Base-by-base conservation (phyloP, 345 rosid species). In the Noccaea caerulescens region DNA sequence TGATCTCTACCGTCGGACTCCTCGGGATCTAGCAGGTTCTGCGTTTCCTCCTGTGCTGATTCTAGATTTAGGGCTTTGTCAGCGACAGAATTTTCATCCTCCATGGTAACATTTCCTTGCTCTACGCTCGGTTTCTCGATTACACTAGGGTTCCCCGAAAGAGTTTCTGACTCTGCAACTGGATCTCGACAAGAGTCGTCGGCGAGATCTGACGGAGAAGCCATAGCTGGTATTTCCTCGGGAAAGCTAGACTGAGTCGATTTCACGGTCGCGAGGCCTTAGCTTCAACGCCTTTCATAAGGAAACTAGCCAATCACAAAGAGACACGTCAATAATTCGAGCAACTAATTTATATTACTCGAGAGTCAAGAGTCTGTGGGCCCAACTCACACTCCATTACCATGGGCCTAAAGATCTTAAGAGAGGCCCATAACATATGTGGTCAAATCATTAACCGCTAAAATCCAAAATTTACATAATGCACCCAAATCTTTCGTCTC, bases 201-300 rank as follows among this genome's bases (percentile, higher is more conserved):
- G 11, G 61, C 50, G n/a, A 67, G 72, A 73, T 73, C 68, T 42
- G 72, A 59, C 73, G 73, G 69, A 3, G 78, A 74, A 67, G 68
- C 72, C 78, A 74, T 74, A 6, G 23, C 63, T 67, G 68, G 0
- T 51, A 43, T 32, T 18, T 32, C 68, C 38, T 61, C 68, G 49
- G 72, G 6, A 8, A 66, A 32, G 42, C 4, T 32, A 18, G 6
- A 66, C 11, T 5, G 67, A 58, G 67, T 49, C 46, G 56, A 43
- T 66, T 50, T 9, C 52, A 57, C 45, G 66, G 69, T 41, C 52
- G 41, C 63, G 20, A 63, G 7, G 25, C 23, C 58, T 34, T 44
- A 25, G 27, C 47, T 46, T 56, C 6, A 7, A 66, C 32, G 32
- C 10, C 14, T 45, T 38, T 10, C 27, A 3, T 0, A 10, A 20